phyloP scores from a whole-genome alignment of 2,329 filamentous ascomycete species.

The Ophiosphaerella korrae region DNA sequence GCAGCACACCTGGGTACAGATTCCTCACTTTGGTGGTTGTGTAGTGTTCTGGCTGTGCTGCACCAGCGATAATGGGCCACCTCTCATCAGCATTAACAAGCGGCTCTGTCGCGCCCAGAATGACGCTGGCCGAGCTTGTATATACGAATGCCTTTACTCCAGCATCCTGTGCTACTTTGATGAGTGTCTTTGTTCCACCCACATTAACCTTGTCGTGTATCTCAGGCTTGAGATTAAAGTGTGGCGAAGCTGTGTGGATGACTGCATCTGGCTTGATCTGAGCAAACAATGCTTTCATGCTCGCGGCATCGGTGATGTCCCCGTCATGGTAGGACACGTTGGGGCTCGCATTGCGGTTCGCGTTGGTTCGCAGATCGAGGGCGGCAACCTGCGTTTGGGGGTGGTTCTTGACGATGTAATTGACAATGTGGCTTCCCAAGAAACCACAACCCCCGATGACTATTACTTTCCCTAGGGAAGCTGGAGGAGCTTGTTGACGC shows the following conservation, averaged over 20 bases:
- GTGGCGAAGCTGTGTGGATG: constrained; percentile 58
- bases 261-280: constrained; percentile 54
- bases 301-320: constrained; percentile 55
- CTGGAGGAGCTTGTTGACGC: constrained; percentile 17
- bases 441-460: constrained; percentile 59
- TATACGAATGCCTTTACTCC: constrained; percentile 60
- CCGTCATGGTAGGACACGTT: constrained; percentile 56
- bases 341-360: constrained; percentile 47
- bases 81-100: constrained; percentile 57
- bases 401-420: constrained; percentile 48
- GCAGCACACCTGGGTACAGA: neutral
- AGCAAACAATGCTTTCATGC: constrained; percentile 49
- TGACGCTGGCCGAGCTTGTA: constrained; percentile 57
- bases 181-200: constrained; percentile 55
- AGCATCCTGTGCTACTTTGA: constrained; percentile 54
- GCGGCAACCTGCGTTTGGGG: constrained; percentile 53
- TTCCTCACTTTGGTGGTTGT: constrained; percentile 53
- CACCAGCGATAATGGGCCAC: constrained; percentile 53
- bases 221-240: constrained; percentile 45
- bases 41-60: constrained; percentile 57
- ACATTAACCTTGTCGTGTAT: constrained; percentile 59
- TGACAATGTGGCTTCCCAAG: constrained; percentile 58
- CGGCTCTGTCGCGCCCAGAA: constrained; percentile 52
- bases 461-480: constrained; percentile 52
- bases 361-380: constrained; percentile 53